Conservation (phyloP, 192 early-diverging fungal genomes). For the Backusella macrospora region DNA sequence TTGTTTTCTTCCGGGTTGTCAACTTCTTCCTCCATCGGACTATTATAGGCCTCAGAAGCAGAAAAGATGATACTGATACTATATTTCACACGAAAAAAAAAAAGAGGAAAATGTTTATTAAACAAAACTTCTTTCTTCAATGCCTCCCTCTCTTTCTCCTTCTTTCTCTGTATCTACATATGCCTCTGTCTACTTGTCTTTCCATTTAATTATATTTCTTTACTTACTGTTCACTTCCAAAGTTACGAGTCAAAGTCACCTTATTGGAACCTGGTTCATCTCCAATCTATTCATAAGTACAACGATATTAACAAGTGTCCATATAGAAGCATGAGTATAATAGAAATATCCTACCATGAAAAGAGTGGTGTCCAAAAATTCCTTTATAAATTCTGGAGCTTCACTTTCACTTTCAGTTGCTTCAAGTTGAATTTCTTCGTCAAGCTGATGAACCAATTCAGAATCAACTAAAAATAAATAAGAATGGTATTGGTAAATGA, state of each 20-base stretch:
- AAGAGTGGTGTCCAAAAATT: slow-evolving; percentile 61
- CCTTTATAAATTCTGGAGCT: slow-evolving; percentile 68
- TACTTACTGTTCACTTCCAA: slow-evolving; percentile 82
- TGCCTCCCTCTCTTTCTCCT: not conserved
- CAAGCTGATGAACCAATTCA: slow-evolving; percentile 68
- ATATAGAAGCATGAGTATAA: not conserved
- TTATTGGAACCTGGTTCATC: slow-evolving; percentile 74
- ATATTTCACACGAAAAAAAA: not conserved
- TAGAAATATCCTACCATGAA: slow-evolving; percentile 46
- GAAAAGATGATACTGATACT: slow-evolving; percentile 85
- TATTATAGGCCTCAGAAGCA: slow-evolving; percentile 77
- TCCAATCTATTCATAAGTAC: slow-evolving; percentile 56
- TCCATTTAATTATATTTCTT: not conserved
- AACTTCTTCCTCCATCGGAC: slow-evolving; percentile 63
- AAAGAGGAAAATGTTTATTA: not conserved
- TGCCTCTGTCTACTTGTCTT: not conserved
- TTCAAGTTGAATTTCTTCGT: slow-evolving; percentile 76
- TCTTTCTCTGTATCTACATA: not conserved
- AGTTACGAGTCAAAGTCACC: slow-evolving; percentile 79
- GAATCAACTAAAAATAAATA: slow-evolving; percentile 49
- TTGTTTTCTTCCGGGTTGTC: slow-evolving; percentile 35
- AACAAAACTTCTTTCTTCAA: not conserved
- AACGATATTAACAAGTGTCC: not conserved
- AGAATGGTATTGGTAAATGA: not conserved
- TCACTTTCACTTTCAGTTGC: slow-evolving; percentile 55